Base-by-base conservation (phyloP, 1,284 basidiomycete genomes). In the Chalciporus sp. region DNA sequence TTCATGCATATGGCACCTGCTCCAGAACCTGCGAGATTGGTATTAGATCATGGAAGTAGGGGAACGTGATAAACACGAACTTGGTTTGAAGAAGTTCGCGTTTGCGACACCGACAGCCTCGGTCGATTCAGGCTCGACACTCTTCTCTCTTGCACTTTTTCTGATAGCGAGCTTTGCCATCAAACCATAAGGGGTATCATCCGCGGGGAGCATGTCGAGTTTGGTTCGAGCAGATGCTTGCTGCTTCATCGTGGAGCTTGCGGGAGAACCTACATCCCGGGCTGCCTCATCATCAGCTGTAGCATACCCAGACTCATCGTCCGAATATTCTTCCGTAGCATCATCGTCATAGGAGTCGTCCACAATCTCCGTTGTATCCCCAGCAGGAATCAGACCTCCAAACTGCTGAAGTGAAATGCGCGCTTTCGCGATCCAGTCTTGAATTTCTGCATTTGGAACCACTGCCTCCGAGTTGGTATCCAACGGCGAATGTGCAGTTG, bases 351-450 rank as follows among this genome's bases (percentile, higher is more conserved):
- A 68, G 33, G 65, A 65, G 10, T 74, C 75, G 3, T 73, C 73
- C 23, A 63, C 68, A 23, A 69, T 71, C 28, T 73, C 70, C 20
- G 37, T 19, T 28, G 55, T 79, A 74, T 52, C 85, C 64, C 62
- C 80, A 72, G 59, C 76, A 76, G 51, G 82, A 55, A 88, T 83
- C 62, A 83, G 81, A 7, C 78, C 80, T 16, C 83, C 85, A 55
- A 88, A 86, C 45, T 85, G 81, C 52, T 82, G 77, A 42, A 90
- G 75, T 31, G 80, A 85, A 52, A 83, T 80, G 41, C 83, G 80
- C 2, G 88, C 88, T 63, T 83, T 86, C 16, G 81, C 76, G 52
- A 91, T 83, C 88, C 88, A 91, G 57, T 86, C 82, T 61, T 83
- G 79, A 51, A 88, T 81, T 56, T 74, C 74, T 46, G 72, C 70